phyloP scores from a whole-genome alignment of 2,329 filamentous ascomycete species.

The Alternaria triticimaculans region DNA sequence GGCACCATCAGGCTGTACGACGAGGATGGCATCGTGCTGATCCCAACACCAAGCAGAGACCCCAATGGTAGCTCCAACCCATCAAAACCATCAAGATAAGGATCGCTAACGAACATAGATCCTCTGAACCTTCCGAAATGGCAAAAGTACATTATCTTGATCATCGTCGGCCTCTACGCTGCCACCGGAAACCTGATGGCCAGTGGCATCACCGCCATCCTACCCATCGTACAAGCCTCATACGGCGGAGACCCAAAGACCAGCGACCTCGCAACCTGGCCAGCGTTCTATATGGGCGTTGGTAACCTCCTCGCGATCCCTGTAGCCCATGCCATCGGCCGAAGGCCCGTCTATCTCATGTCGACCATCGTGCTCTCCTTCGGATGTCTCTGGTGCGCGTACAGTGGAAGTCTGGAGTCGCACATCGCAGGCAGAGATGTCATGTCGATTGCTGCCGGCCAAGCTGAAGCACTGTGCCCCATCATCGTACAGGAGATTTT shows the following conservation, averaged over 20 bases:
- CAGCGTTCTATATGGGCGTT: slow-evolving; percentile 20
- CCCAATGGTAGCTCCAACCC: slow-evolving; percentile 10
- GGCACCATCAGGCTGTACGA: slow-evolving; percentile 16
- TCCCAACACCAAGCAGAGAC: slow-evolving; percentile 17
- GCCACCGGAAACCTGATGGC: slow-evolving; percentile 16
- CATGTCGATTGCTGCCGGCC: slow-evolving; percentile 20
- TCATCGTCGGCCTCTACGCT: slow-evolving; percentile 17
- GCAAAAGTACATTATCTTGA: slow-evolving; percentile 17
- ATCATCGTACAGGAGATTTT: slow-evolving; percentile 17
- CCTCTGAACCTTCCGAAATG: slow-evolving; percentile 16
- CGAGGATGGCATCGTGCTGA: slow-evolving; percentile 18
- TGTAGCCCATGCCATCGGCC: slow-evolving; percentile 15
- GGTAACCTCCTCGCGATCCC: slow-evolving; percentile 18
- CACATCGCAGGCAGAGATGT: slow-evolving; percentile 18
- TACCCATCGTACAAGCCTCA: slow-evolving; percentile 8
- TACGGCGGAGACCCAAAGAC: slow-evolving; percentile 12
- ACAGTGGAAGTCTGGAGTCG: slow-evolving; percentile 8
- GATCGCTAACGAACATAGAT: background rate
- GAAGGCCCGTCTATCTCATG: slow-evolving; percentile 14
- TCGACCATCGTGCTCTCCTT: slow-evolving; percentile 14
- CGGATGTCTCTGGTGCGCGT: slow-evolving; percentile 15
- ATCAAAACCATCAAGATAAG: background rate
- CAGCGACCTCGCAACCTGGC: slow-evolving; percentile 15
- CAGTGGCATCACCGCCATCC: slow-evolving; percentile 17
- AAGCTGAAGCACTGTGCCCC: slow-evolving; percentile 17